These are phyloP conservation scores for Candolleomyces efflorescens DNA, from an alignment of 768 basidiomycete species.

Conservation along the genomic window DNA sequence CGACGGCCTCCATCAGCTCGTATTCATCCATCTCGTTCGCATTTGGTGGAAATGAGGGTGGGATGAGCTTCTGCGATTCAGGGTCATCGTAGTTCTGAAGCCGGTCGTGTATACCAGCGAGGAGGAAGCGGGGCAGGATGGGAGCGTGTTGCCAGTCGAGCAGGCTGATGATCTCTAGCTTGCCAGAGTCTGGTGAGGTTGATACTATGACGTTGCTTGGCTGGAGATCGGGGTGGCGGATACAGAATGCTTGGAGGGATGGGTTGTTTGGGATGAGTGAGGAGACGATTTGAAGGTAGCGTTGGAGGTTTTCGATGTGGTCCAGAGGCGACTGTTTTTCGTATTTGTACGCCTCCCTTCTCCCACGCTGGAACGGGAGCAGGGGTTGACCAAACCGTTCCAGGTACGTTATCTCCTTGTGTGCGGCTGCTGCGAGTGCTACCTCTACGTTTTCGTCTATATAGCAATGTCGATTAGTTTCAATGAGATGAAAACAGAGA, in stretches of 20 bases:
- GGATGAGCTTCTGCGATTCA: constrained; percentile 31
- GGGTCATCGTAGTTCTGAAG: constrained; percentile 46
- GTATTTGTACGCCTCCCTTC: constrained; percentile 43
- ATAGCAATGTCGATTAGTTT: no score
- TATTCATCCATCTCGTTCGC: constrained; percentile 36
- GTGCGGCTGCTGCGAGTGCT: constrained; percentile 36
- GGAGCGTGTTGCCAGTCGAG: constrained; percentile 55
- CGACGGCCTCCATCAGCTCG: constrained; percentile 25
- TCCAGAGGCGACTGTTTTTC: constrained; percentile 36
- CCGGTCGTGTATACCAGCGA: constrained; percentile 36
- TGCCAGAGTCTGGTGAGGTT: constrained; percentile 34
- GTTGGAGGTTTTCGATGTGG: constrained; percentile 46
- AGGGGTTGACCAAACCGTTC: constrained; percentile 43
- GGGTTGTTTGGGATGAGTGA: constrained; percentile 40
- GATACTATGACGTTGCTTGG: constrained; percentile 46
- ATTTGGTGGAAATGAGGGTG: constrained; percentile 41
- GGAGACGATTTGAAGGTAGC: constrained; percentile 44
- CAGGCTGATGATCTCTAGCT: constrained; percentile 35
- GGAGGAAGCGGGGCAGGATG: constrained; percentile 50
- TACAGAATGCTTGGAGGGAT: constrained; percentile 37
- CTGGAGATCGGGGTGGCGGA: constrained; percentile 53
- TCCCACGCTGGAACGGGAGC: constrained; percentile 35
- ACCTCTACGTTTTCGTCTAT: constrained; percentile 41
- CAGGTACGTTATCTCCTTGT: constrained; percentile 48
- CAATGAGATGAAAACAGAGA: constrained; percentile 22